Conservation (phyloP, 768 basidiomycete species). For the Lactifluus rugatus region DNA sequence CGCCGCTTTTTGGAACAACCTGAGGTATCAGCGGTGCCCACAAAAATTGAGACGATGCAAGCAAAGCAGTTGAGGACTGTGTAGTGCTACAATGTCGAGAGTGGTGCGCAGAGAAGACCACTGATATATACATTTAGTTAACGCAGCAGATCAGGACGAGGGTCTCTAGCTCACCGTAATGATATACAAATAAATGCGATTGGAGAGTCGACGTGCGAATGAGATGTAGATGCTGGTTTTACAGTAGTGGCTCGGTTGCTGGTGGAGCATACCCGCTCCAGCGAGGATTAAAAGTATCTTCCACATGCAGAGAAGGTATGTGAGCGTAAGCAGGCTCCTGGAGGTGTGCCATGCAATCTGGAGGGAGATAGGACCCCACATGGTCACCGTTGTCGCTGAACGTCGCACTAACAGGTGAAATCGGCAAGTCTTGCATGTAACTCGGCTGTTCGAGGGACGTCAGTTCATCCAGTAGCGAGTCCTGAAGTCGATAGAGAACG, state of each 20-base stretch:
- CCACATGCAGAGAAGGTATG: conserved; percentile 7
- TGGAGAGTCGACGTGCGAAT: conserved; percentile 3
- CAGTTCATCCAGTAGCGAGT: neutral
- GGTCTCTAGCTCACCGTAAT: conserved; percentile 8
- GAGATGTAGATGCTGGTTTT: conserved; percentile 1
- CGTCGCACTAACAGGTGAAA: conserved; percentile 21
- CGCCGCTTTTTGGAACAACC: conserved; percentile 3
- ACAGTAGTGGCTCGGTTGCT: conserved; percentile 8
- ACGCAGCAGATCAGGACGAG: neutral
- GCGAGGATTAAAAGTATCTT: conserved; percentile 14
- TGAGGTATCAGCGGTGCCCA: conserved; percentile 15
- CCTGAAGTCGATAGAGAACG: neutral
- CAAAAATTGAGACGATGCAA: conserved; percentile 8
- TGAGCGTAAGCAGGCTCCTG: conserved; percentile 9
- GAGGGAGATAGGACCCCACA: conserved; percentile 9
- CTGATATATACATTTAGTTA: neutral
- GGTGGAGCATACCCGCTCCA: conserved; percentile 15
- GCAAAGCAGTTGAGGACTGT: conserved; percentile 1
- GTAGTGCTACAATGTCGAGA: conserved; percentile 19
- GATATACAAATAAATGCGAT: conserved; percentile 20
- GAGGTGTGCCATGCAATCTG: conserved; percentile 4
- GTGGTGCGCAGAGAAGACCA: conserved; percentile 2
- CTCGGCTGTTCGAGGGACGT: conserved; percentile 12
- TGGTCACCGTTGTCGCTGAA: conserved; percentile 18
- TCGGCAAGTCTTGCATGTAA: conserved; percentile 20